phyloP scores from a whole-genome alignment of 140 eudicot genomes.

The Cichorium intybus region DNA sequence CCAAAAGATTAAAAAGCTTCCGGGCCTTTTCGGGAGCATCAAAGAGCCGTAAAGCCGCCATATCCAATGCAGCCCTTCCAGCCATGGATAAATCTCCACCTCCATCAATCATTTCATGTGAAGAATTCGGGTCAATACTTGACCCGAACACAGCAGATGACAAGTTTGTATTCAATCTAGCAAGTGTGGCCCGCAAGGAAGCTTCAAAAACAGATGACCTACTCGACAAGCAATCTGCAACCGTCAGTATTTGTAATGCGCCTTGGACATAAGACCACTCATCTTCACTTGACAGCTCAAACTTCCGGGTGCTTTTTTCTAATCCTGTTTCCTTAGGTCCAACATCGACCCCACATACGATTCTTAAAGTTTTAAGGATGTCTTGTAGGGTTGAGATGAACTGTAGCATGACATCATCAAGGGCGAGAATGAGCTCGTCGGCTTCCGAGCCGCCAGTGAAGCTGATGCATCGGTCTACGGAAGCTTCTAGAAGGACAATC shows the following conservation, averaged over 20 bases:
- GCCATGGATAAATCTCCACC: conserved; percentile 56
- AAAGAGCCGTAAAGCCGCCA: conserved; percentile 82
- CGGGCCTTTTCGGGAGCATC: conserved; percentile 91
- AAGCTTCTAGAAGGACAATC: conserved; percentile 90
- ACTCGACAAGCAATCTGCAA: conserved; percentile 86
- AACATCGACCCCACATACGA: conserved; percentile 77
- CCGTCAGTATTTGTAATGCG: conserved; percentile 90
- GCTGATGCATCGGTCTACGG: conserved; percentile 93
- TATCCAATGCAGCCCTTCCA: conserved; percentile 84
- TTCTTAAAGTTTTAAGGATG: conserved; percentile 75
- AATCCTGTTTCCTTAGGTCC: conserved; percentile 54
- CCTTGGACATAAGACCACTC: conserved; percentile 98
- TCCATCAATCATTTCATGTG: conserved; percentile 51
- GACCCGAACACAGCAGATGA: conserved; percentile 73
- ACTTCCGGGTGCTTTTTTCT: conserved; percentile 69
- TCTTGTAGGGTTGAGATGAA: conserved; percentile 86
- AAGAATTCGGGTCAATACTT: conserved; percentile 56
- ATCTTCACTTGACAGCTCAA: conserved; percentile 87
- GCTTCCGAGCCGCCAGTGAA: conserved; percentile 98
- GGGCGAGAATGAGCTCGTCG: conserved; percentile 84
- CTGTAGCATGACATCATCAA: conserved; percentile 88
- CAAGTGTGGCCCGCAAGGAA: conserved; percentile 88
- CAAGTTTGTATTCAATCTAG: conserved; percentile 86
- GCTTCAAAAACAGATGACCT: conserved; percentile 98
- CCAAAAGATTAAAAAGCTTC: conserved; percentile 78